Percentiles rank a stretch among this genome's conserved stretches.
Conservation (phyloP, 2,329 filamentous ascomycete species). For the Aureobasidium sp. region DNA sequence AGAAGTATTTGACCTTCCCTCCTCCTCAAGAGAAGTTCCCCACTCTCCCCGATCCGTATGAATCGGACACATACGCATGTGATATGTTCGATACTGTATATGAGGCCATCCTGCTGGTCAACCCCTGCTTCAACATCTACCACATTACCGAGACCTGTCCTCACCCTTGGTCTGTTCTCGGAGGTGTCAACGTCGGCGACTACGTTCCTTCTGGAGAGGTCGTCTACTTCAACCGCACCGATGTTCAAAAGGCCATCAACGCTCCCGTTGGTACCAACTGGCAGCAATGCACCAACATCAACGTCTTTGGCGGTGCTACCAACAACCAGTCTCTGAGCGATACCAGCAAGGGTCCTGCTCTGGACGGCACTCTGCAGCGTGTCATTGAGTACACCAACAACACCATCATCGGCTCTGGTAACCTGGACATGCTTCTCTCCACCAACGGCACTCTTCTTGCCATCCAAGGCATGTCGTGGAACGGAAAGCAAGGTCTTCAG, state of each 20-base stretch:
- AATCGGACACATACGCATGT: conserved; percentile 20
- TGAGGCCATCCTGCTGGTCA: conserved; percentile 25
- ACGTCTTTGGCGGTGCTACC: conserved; percentile 23
- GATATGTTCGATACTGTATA: conserved; percentile 28
- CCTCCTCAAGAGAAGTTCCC: conserved; percentile 19
- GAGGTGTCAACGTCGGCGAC: conserved; percentile 18
- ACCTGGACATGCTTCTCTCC: conserved; percentile 24
- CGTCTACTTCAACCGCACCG: conserved; percentile 31
- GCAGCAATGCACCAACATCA: conserved; percentile 6
- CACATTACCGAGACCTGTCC: conserved; percentile 23
- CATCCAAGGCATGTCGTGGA: conserved; percentile 28
- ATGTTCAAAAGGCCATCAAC: conserved; percentile 34
- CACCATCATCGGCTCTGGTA: conserved; percentile 27
- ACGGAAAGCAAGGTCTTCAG: conserved; percentile 25
- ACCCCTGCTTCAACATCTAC: conserved; percentile 30
- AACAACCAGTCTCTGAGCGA: conserved; percentile 11
- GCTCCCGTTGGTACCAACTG: conserved; percentile 26
- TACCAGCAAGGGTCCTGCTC: background rate
- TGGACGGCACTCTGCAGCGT: background rate
- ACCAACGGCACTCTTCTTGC: conserved; percentile 26
- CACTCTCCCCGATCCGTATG: conserved; percentile 28
- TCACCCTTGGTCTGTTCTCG: conserved; percentile 17
- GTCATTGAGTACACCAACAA: conserved; percentile 30
- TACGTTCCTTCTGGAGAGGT: conserved; percentile 13
- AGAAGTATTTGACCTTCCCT: conserved; percentile 39